Evolutionary conservation across 768 basidiomycete genomes (phyloP), one percentile per base, ranked within the genome.

Genomic region (Sutorius australiensis): DNA sequence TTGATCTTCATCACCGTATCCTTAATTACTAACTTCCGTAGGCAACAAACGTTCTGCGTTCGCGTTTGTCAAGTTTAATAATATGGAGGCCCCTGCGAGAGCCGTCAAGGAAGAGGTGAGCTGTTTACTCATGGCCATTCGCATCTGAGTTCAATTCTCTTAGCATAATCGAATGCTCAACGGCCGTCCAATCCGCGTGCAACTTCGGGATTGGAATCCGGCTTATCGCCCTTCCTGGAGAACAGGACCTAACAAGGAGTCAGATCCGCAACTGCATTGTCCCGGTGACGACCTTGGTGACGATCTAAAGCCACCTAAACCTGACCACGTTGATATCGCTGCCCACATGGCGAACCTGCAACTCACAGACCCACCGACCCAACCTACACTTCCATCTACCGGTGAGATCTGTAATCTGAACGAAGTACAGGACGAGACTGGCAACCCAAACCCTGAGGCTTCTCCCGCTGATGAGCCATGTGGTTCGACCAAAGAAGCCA

Each of bases 11-110:
- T 13, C n/a, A 1, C 4, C 40, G 21, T 48, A 24, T 51, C 33
- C 42, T 7, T 33, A n/a, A 36, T 34, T 53, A 41, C 39, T 21
- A 37, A 44, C 34, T 43, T 39, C 31, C 16, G 8, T 51, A 90
- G 87, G 72, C 32, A 82, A 80, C 57, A 80, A 81, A 41, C 78
- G 76, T 57, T 76, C 82, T n/a, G 87, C 82, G 3, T 92, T 89
- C 63, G 89, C 89, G 2, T 90, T 92, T 61, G 80, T 92, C 53
- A 86, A 79, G 64, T 92, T 84, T 64, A 74, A 80, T 54, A 80
- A 82, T 51, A 74, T 75, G 3, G 81, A 85, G 9, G 74, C 81
- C 31, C 80, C 88, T n/a, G 74, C 77, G n/a, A 79, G 76, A 51
- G 89, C 89, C 5, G 77, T 90, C 19, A 68, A 67, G 28, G 80